Conservation (phyloP, 116 monocot genomes). For the Posidonia oceanica region DNA sequence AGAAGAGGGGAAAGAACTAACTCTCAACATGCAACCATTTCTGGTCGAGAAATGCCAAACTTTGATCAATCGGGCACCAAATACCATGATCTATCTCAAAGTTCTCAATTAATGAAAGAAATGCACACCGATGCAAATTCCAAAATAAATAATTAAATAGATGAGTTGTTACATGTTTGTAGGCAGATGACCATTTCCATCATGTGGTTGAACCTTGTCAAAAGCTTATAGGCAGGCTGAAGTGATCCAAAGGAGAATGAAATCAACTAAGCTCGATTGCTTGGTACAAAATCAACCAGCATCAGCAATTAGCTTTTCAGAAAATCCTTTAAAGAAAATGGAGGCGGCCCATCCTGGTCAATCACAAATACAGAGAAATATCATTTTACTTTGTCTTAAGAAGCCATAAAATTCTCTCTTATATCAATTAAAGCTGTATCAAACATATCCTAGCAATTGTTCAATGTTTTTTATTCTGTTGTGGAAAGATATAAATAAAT, state of each 20-base stretch:
- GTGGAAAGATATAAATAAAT: background rate
- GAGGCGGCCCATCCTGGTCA: constrained; percentile 45
- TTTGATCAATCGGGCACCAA: too few relatives aligned
- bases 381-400: background rate
- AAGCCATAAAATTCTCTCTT: background rate
- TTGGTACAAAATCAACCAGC: background rate
- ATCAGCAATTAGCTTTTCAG: constrained; percentile 35
- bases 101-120: background rate
- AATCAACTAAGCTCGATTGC: background rate
- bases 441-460: background rate
- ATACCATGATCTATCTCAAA: too few relatives aligned
- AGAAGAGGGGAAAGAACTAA: too few relatives aligned
- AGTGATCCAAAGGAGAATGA: background rate
- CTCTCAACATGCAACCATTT: too few relatives aligned
- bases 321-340: constrained; percentile 67
- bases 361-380: constrained; percentile 1
- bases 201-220: background rate
- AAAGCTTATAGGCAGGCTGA: background rate
- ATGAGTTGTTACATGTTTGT: too few relatives aligned
- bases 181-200: background rate
- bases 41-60: too few relatives aligned
- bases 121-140: background rate
- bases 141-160: too few relatives aligned
- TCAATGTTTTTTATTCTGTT: background rate
- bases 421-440: background rate